phyloP scores from a whole-genome alignment of 331 rosid genomes.

The Quercus lobata region DNA sequence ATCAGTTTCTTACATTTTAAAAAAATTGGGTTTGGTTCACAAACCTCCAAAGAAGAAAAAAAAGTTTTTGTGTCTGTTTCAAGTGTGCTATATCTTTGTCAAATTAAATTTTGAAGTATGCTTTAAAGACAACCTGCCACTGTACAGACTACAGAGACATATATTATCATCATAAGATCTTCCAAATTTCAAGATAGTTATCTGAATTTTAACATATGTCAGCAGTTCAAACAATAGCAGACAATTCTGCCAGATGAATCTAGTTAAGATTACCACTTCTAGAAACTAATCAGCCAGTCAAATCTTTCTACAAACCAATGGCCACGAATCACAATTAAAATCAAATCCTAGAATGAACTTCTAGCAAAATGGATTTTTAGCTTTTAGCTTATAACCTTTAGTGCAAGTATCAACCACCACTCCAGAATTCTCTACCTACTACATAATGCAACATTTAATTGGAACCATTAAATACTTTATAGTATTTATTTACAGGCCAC shows the following conservation, averaged over 20 bases:
- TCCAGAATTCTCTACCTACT: not conserved
- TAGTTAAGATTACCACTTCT: not conserved
- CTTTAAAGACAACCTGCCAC: not conserved
- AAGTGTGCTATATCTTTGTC: not conserved
- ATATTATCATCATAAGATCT: not conserved
- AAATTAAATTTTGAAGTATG: not conserved
- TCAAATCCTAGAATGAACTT: too few species aligned
- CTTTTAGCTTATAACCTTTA: not conserved
- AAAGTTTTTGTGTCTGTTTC: not conserved
- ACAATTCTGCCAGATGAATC: not conserved
- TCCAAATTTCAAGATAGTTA: not conserved
- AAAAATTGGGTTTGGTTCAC: not conserved
- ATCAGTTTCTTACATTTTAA: not conserved
- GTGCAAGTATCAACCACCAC: not conserved
- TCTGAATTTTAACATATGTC: not conserved
- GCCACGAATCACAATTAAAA: not conserved
- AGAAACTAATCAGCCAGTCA: not conserved
- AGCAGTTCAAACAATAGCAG: not conserved
- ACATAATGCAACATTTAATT: not conserved
- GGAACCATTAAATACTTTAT: not conserved
- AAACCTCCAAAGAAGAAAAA: not conserved
- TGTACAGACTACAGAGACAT: not conserved
- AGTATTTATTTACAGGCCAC: not conserved
- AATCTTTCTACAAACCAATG: not conserved
- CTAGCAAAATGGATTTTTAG: not conserved